Evolutionary conservation across 2,329 filamentous ascomycete genomes (phyloP), one percentile per base, ranked within the genome.

Genomic region (Epichloe gansuensis): DNA sequence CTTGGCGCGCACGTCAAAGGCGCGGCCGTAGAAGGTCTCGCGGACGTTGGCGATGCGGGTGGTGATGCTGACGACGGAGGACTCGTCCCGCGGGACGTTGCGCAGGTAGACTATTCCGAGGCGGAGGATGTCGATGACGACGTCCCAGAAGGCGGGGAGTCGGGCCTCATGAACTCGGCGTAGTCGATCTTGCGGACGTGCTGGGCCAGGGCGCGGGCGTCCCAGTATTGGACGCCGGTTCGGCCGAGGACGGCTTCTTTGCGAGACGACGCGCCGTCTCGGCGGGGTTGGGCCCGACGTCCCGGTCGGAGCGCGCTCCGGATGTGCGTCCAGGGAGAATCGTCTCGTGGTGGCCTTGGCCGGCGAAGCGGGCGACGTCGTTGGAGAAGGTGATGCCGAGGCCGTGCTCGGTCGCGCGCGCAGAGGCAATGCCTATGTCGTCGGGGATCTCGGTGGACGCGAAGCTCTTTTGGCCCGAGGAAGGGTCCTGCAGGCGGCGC

Each of bases 1-100:
- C 51, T 94, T 85, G 3, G 84, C 88, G 51, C 82, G 80, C 12
- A 97, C 91, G 67, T 96, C 86, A 82, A 91, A 97, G 0, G 89
- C 95, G 59, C 77, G 75, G 43, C 93, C 93, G 67, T 97, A 97
- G 64, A 97, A 93, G 7, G 91, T 93, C 60, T 89, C 83, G 62
- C 89, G 86, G 28, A 96, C 71, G 37, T 80, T 80, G 1, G 90
- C 91, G 54, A 97, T 86, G 50, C 83, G 80, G 4, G 75, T 73
- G 2, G 83, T 86, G 54, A 97, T 81, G 23, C 74, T 69, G 41
- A 80, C 75, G 4, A 96, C 85, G 4, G 82, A 76, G 1, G 75
- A 68, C 55, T 85, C 79, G 15, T 78, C 77, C 9, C 82, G 72
- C 0, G 91, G 91, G 5, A 95, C 84, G 55, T 81, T 78, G 48